Evolutionary conservation across 805 yeast species (phyloP).

Genomic region (Limtongozyma cylindracea): DNA sequence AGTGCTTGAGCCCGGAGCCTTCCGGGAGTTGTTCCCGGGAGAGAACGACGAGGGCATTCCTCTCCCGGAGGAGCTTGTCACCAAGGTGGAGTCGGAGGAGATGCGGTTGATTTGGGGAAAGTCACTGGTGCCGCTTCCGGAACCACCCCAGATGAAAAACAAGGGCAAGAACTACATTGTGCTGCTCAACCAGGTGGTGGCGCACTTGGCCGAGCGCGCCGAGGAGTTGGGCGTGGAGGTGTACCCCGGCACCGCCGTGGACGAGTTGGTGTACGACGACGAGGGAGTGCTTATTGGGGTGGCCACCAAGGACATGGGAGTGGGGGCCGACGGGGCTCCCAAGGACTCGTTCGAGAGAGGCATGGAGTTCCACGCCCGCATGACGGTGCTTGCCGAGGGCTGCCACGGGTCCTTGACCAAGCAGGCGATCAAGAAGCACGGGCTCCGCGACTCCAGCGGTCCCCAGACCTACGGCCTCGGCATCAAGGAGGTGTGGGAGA

Average conservation of each 20-base stretch:
- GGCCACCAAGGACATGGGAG: slow-evolving; percentile 85
- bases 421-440: slow-evolving; percentile 40
- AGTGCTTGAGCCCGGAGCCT: slow-evolving; percentile 72
- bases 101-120: slow-evolving; percentile 44
- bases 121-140: slow-evolving; percentile 51
- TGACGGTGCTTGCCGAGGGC: slow-evolving; percentile 90
- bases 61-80: slow-evolving; percentile 52
- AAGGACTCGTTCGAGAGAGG: slow-evolving; percentile 81
- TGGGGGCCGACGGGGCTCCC: slow-evolving; percentile 50
- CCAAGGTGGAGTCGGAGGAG: slow-evolving; percentile 50
- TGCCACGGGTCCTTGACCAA: slow-evolving; percentile 90
- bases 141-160: slow-evolving; percentile 80
- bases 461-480: slow-evolving; percentile 93
- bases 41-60: slow-evolving; percentile 30
- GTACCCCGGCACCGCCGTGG: slow-evolving; percentile 74
- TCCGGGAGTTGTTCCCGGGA: slow-evolving; percentile 66
- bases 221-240: slow-evolving; percentile 86
- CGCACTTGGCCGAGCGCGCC: slow-evolving; percentile 67
- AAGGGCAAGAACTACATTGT: slow-evolving; percentile 65
- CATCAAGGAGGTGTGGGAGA: slow-evolving; percentile 94
- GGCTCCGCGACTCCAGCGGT: slow-evolving; percentile 34
- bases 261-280: slow-evolving; percentile 40
- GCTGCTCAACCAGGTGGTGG: slow-evolving; percentile 58
- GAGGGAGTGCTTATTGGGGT: slow-evolving; percentile 55
- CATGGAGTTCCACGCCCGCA: slow-evolving; percentile 84